Base-by-base conservation (phyloP, 2,329 filamentous ascomycete species). In the Ceratocystis alfenasii region DNA sequence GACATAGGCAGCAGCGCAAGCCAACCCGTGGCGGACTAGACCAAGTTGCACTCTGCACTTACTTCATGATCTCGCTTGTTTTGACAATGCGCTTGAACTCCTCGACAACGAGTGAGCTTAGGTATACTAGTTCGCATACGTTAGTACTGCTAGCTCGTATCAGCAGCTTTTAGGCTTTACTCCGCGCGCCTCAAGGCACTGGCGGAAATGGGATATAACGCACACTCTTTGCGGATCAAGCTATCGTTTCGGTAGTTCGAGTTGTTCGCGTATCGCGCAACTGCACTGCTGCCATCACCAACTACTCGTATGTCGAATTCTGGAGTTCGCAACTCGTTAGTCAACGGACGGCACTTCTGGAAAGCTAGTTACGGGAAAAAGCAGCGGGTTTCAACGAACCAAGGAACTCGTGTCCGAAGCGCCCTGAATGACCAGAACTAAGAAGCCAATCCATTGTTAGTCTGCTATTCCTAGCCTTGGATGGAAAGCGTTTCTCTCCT, bases 211-310 rank as follows among this genome's bases (percentile, higher is more conserved):
- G 12, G 15, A 57, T 33, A 33, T 5, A 7, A 76, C 91, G 71
- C 80, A 96, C 94, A 99, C 80, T 99, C 94, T 92, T 99, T 99
- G 70, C 94, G 88, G 74, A 99, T 99, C 71, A 99, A 80, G 69
- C 92, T 96, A 75, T 99, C 94, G 77, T 99, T 99, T 73, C 94
- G 87, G 78, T 99, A 99, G 78, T 99, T 99, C 67, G 93, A 97
- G 77, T 99, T 99, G 81, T 99, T 99, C 70, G 94, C 94, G 78
- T 99, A 99, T 77, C 94, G 87, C 41, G 93, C 91, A 64, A 94
- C 89, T 6, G 94, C 94, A 74, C 92, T 96, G 68, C 90, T 86
- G 63, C 94, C 94, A 75, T 99, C 94, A 65, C 90, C 90, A 59
- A 97, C 84, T 28, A 91, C 90, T 66, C 93, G 85, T 73, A 99